Base-by-base conservation (phyloP, 495 filamentous ascomycete species). In the Neurospora tetrasperma region DNA sequence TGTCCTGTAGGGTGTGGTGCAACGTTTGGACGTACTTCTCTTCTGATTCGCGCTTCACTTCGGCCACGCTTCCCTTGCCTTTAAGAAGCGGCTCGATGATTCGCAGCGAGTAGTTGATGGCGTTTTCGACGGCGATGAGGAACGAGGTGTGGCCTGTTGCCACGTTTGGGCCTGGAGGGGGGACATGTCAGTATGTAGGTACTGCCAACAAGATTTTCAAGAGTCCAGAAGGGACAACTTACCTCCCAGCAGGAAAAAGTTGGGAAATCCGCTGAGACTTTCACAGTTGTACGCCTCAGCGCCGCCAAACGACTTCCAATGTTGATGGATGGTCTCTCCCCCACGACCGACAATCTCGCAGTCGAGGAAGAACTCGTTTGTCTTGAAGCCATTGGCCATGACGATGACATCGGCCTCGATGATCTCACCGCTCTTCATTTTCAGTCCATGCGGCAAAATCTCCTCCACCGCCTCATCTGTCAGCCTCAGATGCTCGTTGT, bases 101-200 rank as follows among this genome's bases (percentile, higher is more conserved):
- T 4, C 79, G 75, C 14, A 81, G 62, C 0, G 77, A 69, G 70
- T 80, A 83, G 68, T 83, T 82, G 42, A 85, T 71, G 20, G 77
- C 74, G 46, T 81, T 81, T 54, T 85, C 84, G 59, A 77, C 78
- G 23, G 78, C 74, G 69, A 82, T 82, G 6, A 84, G 69, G 39
- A 78, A 75, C 0, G 84, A 85, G 20, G 82, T 85, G 72, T 84
- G 80, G 0, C 82, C 84, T 3, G 83, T 83, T n/a, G 77, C 77
- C 1, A 81, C 78, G 73, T 85, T 85, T 11, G 84, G 84, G 1
- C 84, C 84, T 78, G 75, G 75, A 27, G 59, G 73, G 62, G 43
- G 43, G 43, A 6, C 5, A 16, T 62, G 54, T 62, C 6, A 62
- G 54, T 35, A 12, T 23, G 40, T 69, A 4, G 35, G 35, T 0